These are phyloP conservation scores for Hamamelis virginiana DNA, from an alignment of 164 flowering plant species.

Conservation along the genomic window DNA sequence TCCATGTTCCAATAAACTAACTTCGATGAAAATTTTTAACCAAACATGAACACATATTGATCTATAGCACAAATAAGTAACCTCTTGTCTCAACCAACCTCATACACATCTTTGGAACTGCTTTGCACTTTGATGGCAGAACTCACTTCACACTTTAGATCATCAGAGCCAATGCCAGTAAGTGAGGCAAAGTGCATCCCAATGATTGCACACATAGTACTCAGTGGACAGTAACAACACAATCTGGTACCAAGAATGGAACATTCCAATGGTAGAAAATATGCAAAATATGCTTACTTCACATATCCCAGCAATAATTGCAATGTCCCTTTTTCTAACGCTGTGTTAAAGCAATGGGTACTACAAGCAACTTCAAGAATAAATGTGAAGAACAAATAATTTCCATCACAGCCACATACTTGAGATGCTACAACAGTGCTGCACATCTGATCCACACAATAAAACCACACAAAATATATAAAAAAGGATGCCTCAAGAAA, in stretches of 20 bases:
- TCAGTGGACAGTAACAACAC: neutral
- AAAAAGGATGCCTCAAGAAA: neutral
- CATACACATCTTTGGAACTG: neutral
- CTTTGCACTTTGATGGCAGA: neutral
- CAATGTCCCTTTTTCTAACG: neutral
- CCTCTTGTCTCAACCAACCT: neutral
- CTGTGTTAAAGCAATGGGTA: neutral
- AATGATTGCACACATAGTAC: too few relatives aligned
- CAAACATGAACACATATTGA: too few relatives aligned
- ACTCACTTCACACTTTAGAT: neutral
- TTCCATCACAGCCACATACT: neutral
- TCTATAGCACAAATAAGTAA: neutral
- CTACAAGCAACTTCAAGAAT: neutral
- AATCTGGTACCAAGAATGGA: neutral
- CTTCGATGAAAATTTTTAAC: neutral
- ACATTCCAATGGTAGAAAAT: neutral
- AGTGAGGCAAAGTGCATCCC: neutral
- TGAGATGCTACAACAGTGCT: neutral
- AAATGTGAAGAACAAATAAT: neutral
- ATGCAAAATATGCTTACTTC: neutral
- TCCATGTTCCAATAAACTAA: neutral
- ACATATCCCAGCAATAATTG: neutral
- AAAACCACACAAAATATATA: neutral
- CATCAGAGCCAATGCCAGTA: neutral
- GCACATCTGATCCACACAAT: neutral